These are phyloP conservation scores for Beta lomatogona DNA, from an alignment of 179 eudicot species.

Conservation along the genomic window DNA sequence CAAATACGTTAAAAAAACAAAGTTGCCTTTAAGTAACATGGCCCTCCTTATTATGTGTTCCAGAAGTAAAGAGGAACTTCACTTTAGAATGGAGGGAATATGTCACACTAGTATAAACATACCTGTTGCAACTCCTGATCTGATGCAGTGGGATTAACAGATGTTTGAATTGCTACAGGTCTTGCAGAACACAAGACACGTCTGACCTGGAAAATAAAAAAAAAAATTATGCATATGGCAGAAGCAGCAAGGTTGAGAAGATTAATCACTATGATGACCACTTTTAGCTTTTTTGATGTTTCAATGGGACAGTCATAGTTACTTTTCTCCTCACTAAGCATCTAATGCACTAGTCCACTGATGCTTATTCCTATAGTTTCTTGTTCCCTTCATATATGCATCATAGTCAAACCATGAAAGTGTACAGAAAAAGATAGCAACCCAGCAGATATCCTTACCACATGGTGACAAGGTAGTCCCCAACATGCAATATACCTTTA, in stretches of 20 bases:
- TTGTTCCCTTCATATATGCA: neutral
- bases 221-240: conserved; percentile 7
- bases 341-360: neutral
- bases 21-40: neutral
- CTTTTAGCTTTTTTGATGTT: neutral
- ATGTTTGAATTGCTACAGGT: conserved; percentile 85
- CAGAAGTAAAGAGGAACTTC: neutral
- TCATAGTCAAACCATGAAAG: neutral
- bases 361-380: neutral
- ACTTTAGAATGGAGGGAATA: neutral
- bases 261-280: neutral
- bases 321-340: neutral
- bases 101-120: neutral
- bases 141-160: conserved; percentile 74
- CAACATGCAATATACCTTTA: neutral
- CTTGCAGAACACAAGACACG: conserved; percentile 89
- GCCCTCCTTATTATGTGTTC: no score
- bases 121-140: conserved; percentile 99
- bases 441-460: neutral
- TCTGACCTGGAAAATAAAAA: conserved; percentile 60
- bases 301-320: neutral
- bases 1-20: neutral
- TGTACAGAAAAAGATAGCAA: neutral
- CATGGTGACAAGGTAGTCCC: neutral
- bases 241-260: neutral